Evolutionary conservation across 2,329 filamentous ascomycete genomes (phyloP).

Genomic region (Neoscytalidium dimidiatum): DNA sequence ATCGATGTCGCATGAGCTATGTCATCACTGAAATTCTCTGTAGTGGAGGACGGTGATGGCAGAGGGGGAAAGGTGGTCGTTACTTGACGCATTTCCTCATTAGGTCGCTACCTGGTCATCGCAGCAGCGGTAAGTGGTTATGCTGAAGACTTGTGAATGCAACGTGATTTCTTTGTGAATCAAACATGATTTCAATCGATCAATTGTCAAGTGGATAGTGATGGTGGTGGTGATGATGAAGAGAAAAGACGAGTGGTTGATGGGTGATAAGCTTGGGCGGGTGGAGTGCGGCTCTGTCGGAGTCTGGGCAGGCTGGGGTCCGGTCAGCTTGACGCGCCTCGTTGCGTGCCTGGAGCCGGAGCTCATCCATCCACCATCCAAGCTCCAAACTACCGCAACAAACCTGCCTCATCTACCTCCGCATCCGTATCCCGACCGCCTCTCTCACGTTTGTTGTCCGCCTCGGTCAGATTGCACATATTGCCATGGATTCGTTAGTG

Average conservation of each 20-base stretch:
- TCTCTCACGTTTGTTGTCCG: background rate
- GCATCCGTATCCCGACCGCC: conserved; percentile 5
- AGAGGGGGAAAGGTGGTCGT: too few species aligned
- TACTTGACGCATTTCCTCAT: too few species aligned
- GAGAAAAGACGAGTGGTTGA: background rate
- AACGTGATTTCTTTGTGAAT: too few species aligned
- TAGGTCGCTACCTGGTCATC: too few species aligned
- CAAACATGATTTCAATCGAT: background rate
- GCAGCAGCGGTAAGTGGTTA: too few species aligned
- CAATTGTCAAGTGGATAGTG: too few species aligned
- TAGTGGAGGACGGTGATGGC: too few species aligned
- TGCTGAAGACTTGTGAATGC: too few species aligned
- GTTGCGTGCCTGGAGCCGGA: conserved; percentile 15
- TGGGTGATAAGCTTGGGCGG: background rate
- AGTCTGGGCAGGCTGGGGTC: background rate
- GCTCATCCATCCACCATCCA: conserved; percentile 6
- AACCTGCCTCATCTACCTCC: conserved; percentile 3
- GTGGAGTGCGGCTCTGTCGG: background rate
- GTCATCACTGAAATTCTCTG: too few species aligned
- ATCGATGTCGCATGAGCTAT: too few species aligned
- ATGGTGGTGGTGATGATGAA: too few species aligned
- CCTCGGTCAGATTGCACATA: background rate
- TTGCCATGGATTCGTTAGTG: conserved; percentile 87
- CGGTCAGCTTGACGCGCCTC: conserved; percentile 45
- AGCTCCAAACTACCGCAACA: conserved; percentile 13